Evolutionary conservation across 371 early-diverging fungal genomes (phyloP), one percentile per base, ranked within the genome.

Genomic region (Batkoa obscura): DNA sequence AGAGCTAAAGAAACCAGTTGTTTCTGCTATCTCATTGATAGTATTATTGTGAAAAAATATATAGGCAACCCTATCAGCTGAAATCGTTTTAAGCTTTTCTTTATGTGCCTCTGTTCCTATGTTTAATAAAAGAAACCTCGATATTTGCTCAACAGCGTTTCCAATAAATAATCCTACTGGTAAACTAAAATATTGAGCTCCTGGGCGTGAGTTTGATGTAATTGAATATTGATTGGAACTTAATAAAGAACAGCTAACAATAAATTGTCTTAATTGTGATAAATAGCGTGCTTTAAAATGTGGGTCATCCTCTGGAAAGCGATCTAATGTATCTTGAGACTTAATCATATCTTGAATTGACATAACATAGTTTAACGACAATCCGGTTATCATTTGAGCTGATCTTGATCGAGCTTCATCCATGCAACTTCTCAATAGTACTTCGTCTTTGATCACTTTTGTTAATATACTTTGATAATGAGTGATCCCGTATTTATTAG

Each of bases 11-110:
- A 5, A 47, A 8, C 23, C 31, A 13, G 47, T 47, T 12, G n/a
- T 31, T 6, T 31, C 13, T 6, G 47, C 9, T 8, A 47, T n/a
- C 13, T 47, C 23, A 47, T 47, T 47, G 31, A 47, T 47, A 23
- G 31, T 8, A 12, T n/a, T n/a, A 47, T 47, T 31, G 13, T 47
- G 47, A 13, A 12, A 47, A 47, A 47, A 47, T 5, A 47, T 47
- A 47, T 47, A 47, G 47, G 47, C 47, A 8, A 47, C 31, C 31
- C 47, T 47, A 47, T 47, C 47, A 30, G 47, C 47, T 8, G 47
- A 47, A 4, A 47, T 47, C 6, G 47, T 17, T 5, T 6, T 17
- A 8, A 30, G 47, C 47, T 47, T 47, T 31, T 47, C 47, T 47
- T 30, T 47, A 13, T n/a, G 23, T 47, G 31, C 23, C 6, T 31